Percentiles rank a stretch among this genome's conserved stretches.
These are phyloP conservation scores for Podospora pseudopauciseta DNA, from an alignment of 495 filamentous ascomycete genomes.

Conservation along the genomic window DNA sequence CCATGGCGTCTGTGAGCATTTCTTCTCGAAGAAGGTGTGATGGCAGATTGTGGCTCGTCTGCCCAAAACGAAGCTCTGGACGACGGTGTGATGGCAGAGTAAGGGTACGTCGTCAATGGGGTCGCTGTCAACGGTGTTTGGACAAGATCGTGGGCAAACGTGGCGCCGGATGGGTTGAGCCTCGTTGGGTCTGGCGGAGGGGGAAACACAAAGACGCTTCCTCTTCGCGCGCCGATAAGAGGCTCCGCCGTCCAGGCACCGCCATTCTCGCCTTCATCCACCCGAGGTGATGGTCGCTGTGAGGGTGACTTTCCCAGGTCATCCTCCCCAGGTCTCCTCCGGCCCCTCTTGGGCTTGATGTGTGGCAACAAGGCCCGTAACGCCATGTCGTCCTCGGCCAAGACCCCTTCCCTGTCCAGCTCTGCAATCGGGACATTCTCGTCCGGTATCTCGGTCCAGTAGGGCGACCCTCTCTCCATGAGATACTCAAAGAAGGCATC, in stretches of 20 bases:
- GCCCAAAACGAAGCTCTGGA: conserved; percentile 6
- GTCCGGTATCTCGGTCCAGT: conserved; percentile 79
- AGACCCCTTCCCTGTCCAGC: conserved; percentile 76
- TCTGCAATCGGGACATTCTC: conserved; percentile 57
- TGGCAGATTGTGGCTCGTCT: conserved; percentile 14
- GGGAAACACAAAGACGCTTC: conserved; percentile 37
- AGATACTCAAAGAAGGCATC: conserved; percentile 96
- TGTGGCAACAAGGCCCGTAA: conserved; percentile 84
- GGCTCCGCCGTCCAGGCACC: conserved; percentile 50
- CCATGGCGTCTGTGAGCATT: conserved; percentile 70
- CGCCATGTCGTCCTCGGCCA: conserved; percentile 87
- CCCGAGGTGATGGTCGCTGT: conserved; percentile 65
- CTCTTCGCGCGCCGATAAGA: conserved; percentile 35
- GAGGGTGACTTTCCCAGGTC: conserved; percentile 56
- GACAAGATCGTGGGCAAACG: conserved; percentile 31
- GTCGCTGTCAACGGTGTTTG: conserved; percentile 49
- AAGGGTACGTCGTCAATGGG: conserved; percentile 41
- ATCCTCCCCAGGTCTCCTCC: conserved; percentile 76
- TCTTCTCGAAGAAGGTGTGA: conserved; percentile 25
- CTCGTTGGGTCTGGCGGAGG: conserved; percentile 29
- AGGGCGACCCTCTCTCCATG: conserved; percentile 71
- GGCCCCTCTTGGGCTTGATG: conserved; percentile 83
- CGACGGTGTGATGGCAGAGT: conserved; percentile 30
- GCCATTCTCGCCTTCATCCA: conserved; percentile 52
- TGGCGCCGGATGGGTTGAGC: conserved; percentile 19